Evolutionary conservation across 1,284 basidiomycete genomes (phyloP).

Genomic region (Puccinia horiana): DNA sequence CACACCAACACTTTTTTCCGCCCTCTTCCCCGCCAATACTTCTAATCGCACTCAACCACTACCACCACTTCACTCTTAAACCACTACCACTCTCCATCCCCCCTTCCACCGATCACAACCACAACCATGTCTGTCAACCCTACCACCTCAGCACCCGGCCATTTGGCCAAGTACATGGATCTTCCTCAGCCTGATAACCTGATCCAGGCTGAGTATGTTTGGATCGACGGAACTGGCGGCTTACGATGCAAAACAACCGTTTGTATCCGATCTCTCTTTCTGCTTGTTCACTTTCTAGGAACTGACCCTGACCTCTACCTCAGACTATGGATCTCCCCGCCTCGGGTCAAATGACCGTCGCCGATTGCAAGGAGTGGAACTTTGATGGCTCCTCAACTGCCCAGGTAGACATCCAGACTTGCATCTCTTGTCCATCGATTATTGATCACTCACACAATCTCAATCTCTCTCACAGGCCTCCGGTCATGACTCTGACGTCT

Average conservation of each 20-base stretch:
- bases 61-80: neutral
- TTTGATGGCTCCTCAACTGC: constrained; percentile 97
- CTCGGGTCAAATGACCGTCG: constrained; percentile 52
- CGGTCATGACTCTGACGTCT: constrained; percentile 92
- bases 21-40: too few species aligned
- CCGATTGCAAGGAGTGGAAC: constrained; percentile 90
- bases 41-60: neutral
- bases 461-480: constrained; percentile 65
- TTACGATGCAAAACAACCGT: constrained; percentile 88
- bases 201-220: constrained; percentile 94
- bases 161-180: constrained; percentile 80
- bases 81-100: neutral
- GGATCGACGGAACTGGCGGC: constrained; percentile 89
- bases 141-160: constrained; percentile 54
- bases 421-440: neutral
- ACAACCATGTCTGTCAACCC: constrained; percentile 36
- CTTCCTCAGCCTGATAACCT: constrained; percentile 77
- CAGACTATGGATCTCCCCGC: constrained; percentile 70
- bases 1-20: too few species aligned
- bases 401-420: constrained; percentile 61
- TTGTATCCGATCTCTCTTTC: constrained; percentile 35
- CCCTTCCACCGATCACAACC: neutral
- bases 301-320: constrained; percentile 64
- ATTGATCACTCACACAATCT: neutral
- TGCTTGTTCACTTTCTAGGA: neutral